Evolutionary conservation across 2,329 filamentous ascomycete species (phyloP).

Genomic region (Metarhizium humberi): DNA sequence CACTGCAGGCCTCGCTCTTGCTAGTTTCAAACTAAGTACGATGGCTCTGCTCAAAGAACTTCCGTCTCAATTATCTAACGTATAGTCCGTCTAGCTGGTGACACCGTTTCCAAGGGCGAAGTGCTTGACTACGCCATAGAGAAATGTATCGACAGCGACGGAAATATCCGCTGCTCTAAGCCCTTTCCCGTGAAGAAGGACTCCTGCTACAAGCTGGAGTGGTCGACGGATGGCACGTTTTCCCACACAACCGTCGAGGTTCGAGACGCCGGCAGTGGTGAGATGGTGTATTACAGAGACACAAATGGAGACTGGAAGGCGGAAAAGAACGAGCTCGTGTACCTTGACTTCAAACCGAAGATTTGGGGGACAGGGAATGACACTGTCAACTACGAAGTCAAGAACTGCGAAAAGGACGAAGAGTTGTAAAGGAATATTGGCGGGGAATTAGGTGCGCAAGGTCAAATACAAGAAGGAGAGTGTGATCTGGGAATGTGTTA

Average conservation of each 20-base stretch:
- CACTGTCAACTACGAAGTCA: constrained; percentile 33
- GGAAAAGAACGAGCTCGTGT: constrained; percentile 34
- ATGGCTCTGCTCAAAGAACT: not conserved
- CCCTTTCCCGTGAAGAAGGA: constrained; percentile 29
- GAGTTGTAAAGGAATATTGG: not conserved
- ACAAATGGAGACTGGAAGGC: constrained; percentile 35
- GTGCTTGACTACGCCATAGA: constrained; percentile 32
- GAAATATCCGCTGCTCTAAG: constrained; percentile 28
- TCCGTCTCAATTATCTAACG: not conserved
- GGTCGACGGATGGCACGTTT: constrained; percentile 26
- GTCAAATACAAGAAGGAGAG: too few species aligned
- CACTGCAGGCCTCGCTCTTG: constrained; percentile 10
- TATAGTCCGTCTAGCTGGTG: constrained; percentile 4
- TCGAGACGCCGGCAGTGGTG: constrained; percentile 24
- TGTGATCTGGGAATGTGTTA: too few species aligned
- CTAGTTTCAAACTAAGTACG: constrained; percentile 8
- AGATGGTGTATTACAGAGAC: constrained; percentile 35
- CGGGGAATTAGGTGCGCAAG: too few species aligned
- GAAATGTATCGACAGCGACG: constrained; percentile 28
- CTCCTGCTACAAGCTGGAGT: constrained; percentile 31
- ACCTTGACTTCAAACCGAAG: constrained; percentile 37
- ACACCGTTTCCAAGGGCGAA: constrained; percentile 20
- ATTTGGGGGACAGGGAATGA: constrained; percentile 31
- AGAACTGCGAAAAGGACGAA: constrained; percentile 5
- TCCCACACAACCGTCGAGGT: constrained; percentile 30